Base-by-base conservation (phyloP, 805 yeast species). In the Lipomyces sp. region DNA sequence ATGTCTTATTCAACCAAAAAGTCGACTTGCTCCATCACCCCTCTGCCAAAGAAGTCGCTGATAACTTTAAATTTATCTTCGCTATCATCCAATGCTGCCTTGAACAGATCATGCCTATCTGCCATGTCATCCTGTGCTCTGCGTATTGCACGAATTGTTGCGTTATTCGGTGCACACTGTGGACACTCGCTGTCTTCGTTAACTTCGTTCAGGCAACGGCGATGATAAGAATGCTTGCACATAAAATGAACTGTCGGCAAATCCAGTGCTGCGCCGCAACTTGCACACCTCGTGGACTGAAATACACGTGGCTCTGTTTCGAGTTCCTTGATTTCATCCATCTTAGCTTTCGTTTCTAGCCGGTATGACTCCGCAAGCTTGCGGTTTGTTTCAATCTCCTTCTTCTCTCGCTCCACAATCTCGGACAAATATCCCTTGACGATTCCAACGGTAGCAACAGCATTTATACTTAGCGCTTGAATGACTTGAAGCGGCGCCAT, bases 181-280 rank as follows among this genome's bases (percentile, higher is more conserved):
- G 97, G 96, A 64, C 98, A 91, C 39, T 70, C 74, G 37, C 57
- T 53, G 28, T 49, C 58, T 38, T 53, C 53, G 8, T 53, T 47
- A 23, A 56, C 61, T 7, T 62, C 65, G 55, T 61, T 74, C 23
- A 88, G 68, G 64, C 98, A 93, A 39, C 84, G 73, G 59, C 84
- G 86, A 63, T 93, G 98, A 63, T 80, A 89, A 2, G 93, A 80
- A 63, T 93, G 98, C 28, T 76, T 75, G 70, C 98, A 93, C 57
- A 81, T 78, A 71, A 91, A 93, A 61, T 86, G 95, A 0, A 86
- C 78, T 2, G 83, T 76, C 0, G 98, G 97, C 37, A 82, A 74
- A 51, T 86, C 95, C 19, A 91, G 68, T 11, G 78, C 74, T 38
- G 76, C 70, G 8, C 77, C 72, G 64, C 96, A 90, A 16, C 79